Percentiles rank a stretch among this genome's conserved stretches.
These are phyloP conservation scores for Cryphonectria radicalis DNA, from an alignment of 2,329 filamentous ascomycete species.

Conservation along the genomic window DNA sequence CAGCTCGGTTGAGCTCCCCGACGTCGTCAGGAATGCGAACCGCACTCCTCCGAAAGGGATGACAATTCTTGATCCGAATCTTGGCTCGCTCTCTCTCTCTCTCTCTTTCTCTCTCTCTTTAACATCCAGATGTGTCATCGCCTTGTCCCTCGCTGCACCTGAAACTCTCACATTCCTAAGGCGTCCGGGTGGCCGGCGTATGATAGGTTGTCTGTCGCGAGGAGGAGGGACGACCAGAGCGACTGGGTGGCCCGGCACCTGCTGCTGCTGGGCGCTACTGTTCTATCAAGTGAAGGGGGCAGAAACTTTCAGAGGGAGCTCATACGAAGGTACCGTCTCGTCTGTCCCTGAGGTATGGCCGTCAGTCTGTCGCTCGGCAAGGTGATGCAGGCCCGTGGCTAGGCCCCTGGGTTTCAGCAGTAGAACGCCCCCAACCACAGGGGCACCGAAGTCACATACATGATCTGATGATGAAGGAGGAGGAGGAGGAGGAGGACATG, in stretches of 20 bases:
- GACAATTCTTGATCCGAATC: background rate
- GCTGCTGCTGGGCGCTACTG: background rate
- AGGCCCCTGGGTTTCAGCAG: conserved; percentile 1
- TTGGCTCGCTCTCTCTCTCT: background rate
- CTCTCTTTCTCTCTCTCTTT: too few species aligned
- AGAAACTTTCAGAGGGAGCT: background rate
- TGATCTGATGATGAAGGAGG: background rate
- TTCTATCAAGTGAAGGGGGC: background rate
- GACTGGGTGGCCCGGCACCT: background rate
- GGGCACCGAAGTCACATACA: background rate
- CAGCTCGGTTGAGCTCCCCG: background rate
- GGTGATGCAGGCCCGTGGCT: background rate
- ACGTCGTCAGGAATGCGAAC: conserved; percentile 1
- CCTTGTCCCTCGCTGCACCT: background rate
- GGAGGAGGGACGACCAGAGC: background rate
- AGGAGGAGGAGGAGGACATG: background rate
- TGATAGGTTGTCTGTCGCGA: background rate
- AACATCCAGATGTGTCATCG: background rate
- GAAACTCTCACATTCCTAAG: conserved; percentile 5
- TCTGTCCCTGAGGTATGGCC: background rate
- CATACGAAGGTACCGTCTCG: background rate
- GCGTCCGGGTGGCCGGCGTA: background rate
- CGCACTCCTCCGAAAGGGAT: background rate
- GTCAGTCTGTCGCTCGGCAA: background rate
- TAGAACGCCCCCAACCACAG: background rate